These are phyloP conservation scores for Puccinia polysora DNA, from an alignment of 1,284 basidiomycete species.

Conservation along the genomic window DNA sequence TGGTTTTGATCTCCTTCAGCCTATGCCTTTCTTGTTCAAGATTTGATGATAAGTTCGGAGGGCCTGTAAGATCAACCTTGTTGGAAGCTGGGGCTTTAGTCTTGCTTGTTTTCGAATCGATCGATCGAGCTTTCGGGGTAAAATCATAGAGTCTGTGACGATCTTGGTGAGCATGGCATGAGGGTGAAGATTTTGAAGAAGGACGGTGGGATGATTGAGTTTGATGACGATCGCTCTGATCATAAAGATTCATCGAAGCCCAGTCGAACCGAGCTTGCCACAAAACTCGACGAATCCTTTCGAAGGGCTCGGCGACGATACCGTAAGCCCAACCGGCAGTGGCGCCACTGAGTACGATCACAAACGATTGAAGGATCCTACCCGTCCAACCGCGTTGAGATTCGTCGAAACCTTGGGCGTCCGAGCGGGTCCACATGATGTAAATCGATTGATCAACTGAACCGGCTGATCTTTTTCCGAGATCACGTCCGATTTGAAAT, in stretches of 20 bases:
- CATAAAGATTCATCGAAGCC: constrained; percentile 14
- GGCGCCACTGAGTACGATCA: constrained; percentile 30
- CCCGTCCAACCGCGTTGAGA: constrained; percentile 20
- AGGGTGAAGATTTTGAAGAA: too few species aligned
- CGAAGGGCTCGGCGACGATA: constrained; percentile 29
- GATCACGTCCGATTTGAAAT: constrained; percentile 39
- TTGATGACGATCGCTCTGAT: not conserved
- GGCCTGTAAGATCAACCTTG: too few species aligned
- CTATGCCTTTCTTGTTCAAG: too few species aligned
- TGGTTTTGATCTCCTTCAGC: too few species aligned
- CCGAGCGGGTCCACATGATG: constrained; percentile 4
- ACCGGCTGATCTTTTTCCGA: constrained; percentile 9
- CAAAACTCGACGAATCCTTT: not conserved
- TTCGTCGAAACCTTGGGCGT: not conserved
- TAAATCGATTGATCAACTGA: constrained; percentile 21
- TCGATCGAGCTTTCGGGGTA: too few species aligned
- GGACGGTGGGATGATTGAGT: too few species aligned
- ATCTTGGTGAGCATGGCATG: not conserved
- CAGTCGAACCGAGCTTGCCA: constrained; percentile 32
- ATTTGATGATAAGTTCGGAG: too few species aligned
- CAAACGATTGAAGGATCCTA: constrained; percentile 24
- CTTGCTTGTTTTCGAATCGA: too few species aligned
- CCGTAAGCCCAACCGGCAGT: constrained; percentile 28
- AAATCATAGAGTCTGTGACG: too few species aligned
- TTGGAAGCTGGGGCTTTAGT: too few species aligned